phyloP scores from a whole-genome alignment of 176 grass and related monocot species.

The Alopecurus myosuroides region DNA sequence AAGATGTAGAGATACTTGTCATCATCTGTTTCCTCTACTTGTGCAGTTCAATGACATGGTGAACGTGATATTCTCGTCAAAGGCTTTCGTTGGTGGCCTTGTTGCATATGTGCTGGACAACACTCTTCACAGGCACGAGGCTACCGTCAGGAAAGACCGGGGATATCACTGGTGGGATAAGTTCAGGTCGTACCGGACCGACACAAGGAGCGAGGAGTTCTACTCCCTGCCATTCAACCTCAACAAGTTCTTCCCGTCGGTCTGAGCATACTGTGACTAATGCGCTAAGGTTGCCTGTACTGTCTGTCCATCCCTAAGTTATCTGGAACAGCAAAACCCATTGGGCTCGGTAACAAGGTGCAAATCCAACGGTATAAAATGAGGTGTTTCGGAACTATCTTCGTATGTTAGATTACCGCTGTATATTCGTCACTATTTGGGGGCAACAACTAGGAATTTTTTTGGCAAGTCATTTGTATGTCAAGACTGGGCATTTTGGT shows the following conservation, averaged over 20 bases:
- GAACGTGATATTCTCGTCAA: slow-evolving; percentile 97
- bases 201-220: slow-evolving; percentile 84
- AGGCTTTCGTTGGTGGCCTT: slow-evolving; percentile 76
- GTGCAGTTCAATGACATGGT: slow-evolving; percentile 93
- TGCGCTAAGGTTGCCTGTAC: slow-evolving; percentile 5
- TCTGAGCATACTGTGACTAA: slow-evolving; percentile 45
- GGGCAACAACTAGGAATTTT: slow-evolving; percentile 31
- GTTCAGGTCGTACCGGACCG: slow-evolving; percentile 79
- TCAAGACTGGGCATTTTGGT: background rate
- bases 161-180: slow-evolving; percentile 97
- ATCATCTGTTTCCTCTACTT: slow-evolving; percentile 10
- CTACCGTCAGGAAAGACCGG: slow-evolving; percentile 59
- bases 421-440: slow-evolving; percentile 32
- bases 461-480: slow-evolving; percentile 25
- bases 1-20: background rate
- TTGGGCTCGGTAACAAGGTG: slow-evolving; percentile 24
- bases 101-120: slow-evolving; percentile 95
- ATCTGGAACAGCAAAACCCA: slow-evolving; percentile 20
- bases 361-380: slow-evolving; percentile 21
- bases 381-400: slow-evolving; percentile 13
- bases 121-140: slow-evolving; percentile 59
- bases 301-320: slow-evolving; percentile 15
- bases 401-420: slow-evolving; percentile 10
- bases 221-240: slow-evolving; percentile 92
- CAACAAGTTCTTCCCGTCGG: slow-evolving; percentile 97